Percentiles rank a stretch among this genome's conserved stretches.
Conservation (phyloP, 1,284 basidiomycete genomes). For the Fistulina hepatica region DNA sequence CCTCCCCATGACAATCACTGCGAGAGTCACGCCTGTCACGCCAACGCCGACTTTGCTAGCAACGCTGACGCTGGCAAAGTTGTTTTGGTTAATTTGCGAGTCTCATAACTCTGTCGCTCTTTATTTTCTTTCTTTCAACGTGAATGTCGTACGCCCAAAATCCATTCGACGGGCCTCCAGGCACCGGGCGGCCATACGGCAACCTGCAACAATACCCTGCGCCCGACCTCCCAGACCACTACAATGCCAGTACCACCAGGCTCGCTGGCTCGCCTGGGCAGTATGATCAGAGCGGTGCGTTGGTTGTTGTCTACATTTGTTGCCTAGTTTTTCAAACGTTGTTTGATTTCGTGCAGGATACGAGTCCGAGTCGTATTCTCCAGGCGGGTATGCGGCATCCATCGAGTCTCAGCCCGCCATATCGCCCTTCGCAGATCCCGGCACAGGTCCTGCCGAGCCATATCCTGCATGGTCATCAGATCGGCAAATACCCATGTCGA, state of each 20-base stretch:
- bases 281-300: constrained; percentile 33
- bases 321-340: constrained; percentile 11
- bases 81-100: no score
- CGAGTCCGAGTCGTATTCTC: constrained; percentile 31
- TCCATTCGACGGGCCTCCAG: constrained; percentile 17
- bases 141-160: neutral
- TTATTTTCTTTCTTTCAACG: constrained; percentile 2
- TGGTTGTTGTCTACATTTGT: no score
- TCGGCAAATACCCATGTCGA: constrained; percentile 91
- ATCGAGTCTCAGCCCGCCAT: constrained; percentile 45
- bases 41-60: no score
- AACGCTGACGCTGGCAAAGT: no score
- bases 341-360: constrained; percentile 8
- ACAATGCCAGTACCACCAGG: constrained; percentile 42
- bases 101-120: constrained; percentile 1
- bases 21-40: no score
- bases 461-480: constrained; percentile 95
- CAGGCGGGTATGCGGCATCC: constrained; percentile 41
- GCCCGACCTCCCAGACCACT: constrained; percentile 31
- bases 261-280: constrained; percentile 39
- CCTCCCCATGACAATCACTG: no score
- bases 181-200: constrained; percentile 15
- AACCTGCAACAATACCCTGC: constrained; percentile 20
- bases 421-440: constrained; percentile 50
- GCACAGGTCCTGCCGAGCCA: constrained; percentile 51